Base-by-base conservation (phyloP, 371 early-diverging fungal species). In the Lichtheimia corymbifera region DNA sequence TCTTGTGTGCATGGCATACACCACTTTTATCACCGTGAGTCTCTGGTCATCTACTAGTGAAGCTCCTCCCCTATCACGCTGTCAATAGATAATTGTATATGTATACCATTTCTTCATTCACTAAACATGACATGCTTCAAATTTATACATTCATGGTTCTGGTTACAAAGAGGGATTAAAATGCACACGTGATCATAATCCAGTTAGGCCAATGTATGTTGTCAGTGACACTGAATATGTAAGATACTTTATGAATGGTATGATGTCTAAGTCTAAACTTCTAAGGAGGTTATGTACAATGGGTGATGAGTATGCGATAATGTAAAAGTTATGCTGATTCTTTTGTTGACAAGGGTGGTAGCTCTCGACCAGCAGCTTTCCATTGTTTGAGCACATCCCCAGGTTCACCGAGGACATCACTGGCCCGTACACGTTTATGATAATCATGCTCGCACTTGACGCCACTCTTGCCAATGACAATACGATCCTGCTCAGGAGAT, bases 11-110 rank as follows among this genome's bases (percentile, higher is more conserved):
- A 87, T 91, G 87, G 51, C 86, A 9, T 93, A 92, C 66, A 90
- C 91, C 6, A 93, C 92, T 2, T 80, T 68, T 50, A 83, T 90
- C 56, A 94, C 93, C 2, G 24, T 93, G 15, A 68, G 75, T 61
- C 83, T 85, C 35, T 92, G 92, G 91, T 66, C 71, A 5, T 47
- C 65, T 28, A 68, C 54, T 17, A 64, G 63, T 49, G 71, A 74
- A 42, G 60, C 62, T 14, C 62, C 70, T 2, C 80, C 80, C 2
- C 50, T 73, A 9, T 68, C 76, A 11, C 53, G 70, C 11, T 76
- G 75, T 53, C 35, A 35, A 35, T 35, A 35, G 35, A 35, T 35
- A 28, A 63, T 42, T 18, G 47, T 20, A 17, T 22, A 49, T 15
- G n/a, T 49, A 49, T 49, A 49, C 49, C 49, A 49, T 22, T 49